phyloP scores from a whole-genome alignment of 2,329 filamentous ascomycete species.

The Pseudodiploospora longispora region DNA sequence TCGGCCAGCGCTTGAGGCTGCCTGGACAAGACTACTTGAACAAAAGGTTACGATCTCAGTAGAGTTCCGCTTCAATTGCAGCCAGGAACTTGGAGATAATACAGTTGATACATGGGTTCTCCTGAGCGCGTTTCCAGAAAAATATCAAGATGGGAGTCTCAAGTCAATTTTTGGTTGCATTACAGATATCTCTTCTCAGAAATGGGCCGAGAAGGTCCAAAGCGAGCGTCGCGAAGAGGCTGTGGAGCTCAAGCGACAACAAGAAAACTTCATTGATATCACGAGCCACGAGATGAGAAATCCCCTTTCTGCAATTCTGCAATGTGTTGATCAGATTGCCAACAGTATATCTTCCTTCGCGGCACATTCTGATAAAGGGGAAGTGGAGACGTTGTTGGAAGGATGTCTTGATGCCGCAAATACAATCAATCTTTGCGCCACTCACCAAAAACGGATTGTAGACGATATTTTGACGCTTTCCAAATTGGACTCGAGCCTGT shows the following conservation, averaged over 20 bases:
- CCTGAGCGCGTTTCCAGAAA: conserved; percentile 69
- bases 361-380: conserved; percentile 27
- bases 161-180: conserved; percentile 75
- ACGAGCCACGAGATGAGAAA: conserved; percentile 72
- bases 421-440: conserved; percentile 72
- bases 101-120: conserved; percentile 66
- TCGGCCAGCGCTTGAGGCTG: conserved; percentile 44
- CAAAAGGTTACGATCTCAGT: conserved; percentile 58
- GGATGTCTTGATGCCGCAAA: conserved; percentile 66
- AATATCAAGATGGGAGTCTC: conserved; percentile 51
- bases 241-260: conserved; percentile 67
- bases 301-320: conserved; percentile 64
- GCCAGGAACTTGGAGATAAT: conserved; percentile 52
- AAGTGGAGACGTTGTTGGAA: conserved; percentile 42
- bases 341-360: conserved; percentile 39
- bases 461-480: conserved; percentile 60
- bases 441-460: conserved; percentile 67
- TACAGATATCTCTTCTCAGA: conserved; percentile 79
- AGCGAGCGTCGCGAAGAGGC: conserved; percentile 72
- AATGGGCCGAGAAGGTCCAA: conserved; percentile 75
- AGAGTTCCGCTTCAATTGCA: conserved; percentile 68
- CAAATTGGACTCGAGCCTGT: conserved; percentile 62
- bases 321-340: conserved; percentile 67
- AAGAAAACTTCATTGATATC: conserved; percentile 66
- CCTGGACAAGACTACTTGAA: conserved; percentile 56